Evolutionary conservation across 305 asterid genomes (phyloP).

Genomic region (Rubia balearica): DNA sequence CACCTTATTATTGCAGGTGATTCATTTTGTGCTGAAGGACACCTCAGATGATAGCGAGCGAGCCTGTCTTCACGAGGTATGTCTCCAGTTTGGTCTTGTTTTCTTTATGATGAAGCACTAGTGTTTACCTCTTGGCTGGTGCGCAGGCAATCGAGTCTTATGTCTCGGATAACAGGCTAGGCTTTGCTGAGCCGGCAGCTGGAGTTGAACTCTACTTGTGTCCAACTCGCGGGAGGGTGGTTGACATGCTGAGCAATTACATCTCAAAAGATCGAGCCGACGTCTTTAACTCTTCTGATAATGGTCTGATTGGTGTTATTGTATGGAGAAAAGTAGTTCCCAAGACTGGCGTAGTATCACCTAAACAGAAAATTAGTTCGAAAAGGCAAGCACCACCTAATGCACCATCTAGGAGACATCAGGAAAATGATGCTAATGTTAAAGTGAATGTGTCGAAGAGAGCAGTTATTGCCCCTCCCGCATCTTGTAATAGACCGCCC

Average conservation of each 20-base stretch:
- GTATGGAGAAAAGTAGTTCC: conserved; percentile 94
- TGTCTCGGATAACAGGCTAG: conserved; percentile 66
- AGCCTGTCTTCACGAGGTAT: conserved; percentile 60
- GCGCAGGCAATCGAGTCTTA: conserved; percentile 69
- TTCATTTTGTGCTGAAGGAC: conserved; percentile 59
- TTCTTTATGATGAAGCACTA: not conserved
- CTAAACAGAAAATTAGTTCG: conserved; percentile 45
- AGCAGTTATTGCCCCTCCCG: conserved; percentile 20
- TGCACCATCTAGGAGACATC: conserved; percentile 41
- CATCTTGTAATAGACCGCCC: conserved; percentile 5
- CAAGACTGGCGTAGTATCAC: conserved; percentile 61
- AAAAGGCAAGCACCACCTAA: conserved; percentile 38
- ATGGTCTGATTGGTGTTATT: conserved; percentile 80
- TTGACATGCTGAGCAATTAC: conserved; percentile 52
- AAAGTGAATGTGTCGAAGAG: conserved; percentile 30
- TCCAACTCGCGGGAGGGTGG: conserved; percentile 47
- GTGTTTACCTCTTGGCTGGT: not conserved
- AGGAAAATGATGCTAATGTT: conserved; percentile 40
- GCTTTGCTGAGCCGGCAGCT: conserved; percentile 72
- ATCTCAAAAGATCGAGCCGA: conserved; percentile 40
- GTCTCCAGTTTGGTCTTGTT: not conserved
- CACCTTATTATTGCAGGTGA: conserved; percentile 55
- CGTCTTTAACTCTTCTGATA: conserved; percentile 35
- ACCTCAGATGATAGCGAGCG: conserved; percentile 42
- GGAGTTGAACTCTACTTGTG: conserved; percentile 87